Conservation (phyloP, 2,329 filamentous ascomycete genomes). For the Pseudogymnoascus sp. region DNA sequence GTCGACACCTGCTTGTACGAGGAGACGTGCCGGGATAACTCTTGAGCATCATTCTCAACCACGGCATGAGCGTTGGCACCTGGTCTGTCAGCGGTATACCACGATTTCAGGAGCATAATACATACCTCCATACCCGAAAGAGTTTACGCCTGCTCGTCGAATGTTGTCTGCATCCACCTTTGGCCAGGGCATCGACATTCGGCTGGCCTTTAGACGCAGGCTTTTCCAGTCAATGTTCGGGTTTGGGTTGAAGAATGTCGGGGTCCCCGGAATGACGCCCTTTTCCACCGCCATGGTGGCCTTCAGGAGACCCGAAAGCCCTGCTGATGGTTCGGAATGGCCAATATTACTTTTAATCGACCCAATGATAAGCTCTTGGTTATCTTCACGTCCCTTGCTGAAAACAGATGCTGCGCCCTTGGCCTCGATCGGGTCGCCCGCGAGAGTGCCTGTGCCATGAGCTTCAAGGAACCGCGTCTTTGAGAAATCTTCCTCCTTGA, state of each 20-base stretch:
- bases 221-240: conserved; percentile 11
- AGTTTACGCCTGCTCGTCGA: conserved; percentile 20
- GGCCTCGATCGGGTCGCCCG: conserved; percentile 19
- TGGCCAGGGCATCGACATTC: not conserved
- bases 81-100: conserved; percentile 16
- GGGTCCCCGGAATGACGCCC: conserved; percentile 26
- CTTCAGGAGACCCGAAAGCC: conserved; percentile 22
- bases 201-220: no score
- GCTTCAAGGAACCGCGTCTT: not conserved
- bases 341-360: conserved; percentile 26
- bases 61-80: not conserved
- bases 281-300: conserved; percentile 28
- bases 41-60: not conserved
- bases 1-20: not conserved
- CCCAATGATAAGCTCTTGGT: conserved; percentile 16
- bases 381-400: conserved; percentile 16
- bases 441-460: conserved; percentile 3
- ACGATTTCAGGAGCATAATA: conserved; percentile 10
- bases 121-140: conserved; percentile 38
- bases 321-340: conserved; percentile 23
- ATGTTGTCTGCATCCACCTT: not conserved
- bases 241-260: conserved; percentile 29
- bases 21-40: not conserved
- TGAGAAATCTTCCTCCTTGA: conserved; percentile 15
- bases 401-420: conserved; percentile 18